phyloP scores from a whole-genome alignment of 2,329 filamentous ascomycete species.

The Aspergillus intermedius region DNA sequence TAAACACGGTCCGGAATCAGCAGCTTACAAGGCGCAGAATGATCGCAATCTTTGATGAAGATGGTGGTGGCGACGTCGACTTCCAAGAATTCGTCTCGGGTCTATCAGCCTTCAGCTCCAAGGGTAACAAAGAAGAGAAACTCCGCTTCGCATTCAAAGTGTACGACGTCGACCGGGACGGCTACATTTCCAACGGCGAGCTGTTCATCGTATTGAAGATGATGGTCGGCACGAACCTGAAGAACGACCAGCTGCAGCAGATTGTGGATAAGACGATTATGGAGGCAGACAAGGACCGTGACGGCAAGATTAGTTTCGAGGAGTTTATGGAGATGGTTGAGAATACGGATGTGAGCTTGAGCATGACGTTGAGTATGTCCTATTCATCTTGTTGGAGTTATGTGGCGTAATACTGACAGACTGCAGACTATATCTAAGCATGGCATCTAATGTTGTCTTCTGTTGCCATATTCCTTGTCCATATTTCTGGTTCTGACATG shows the following conservation, averaged over 20 bases:
- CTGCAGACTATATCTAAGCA: too few relatives aligned
- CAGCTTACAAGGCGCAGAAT: conserved; percentile 54
- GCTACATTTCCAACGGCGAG: conserved; percentile 97
- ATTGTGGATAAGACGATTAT: conserved; percentile 99
- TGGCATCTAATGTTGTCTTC: too few relatives aligned
- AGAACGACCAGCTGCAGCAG: conserved; percentile 96
- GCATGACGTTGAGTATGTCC: conserved; percentile 58
- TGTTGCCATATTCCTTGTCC: background rate
- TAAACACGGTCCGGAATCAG: background rate
- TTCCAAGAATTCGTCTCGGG: conserved; percentile 98
- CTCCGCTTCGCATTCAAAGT: conserved; percentile 97
- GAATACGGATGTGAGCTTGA: conserved; percentile 70
- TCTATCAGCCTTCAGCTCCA: conserved; percentile 89
- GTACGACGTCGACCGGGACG: conserved; percentile 98
- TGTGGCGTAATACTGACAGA: too few relatives aligned
- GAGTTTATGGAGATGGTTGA: conserved; percentile 99
- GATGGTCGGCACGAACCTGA: conserved; percentile 99
- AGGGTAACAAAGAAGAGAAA: conserved; percentile 99
- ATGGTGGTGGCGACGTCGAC: conserved; percentile 94
- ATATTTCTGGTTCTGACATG: too few relatives aligned
- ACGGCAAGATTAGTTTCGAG: conserved; percentile 98
- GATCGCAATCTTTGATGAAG: conserved; percentile 99
- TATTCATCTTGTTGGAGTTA: too few relatives aligned
- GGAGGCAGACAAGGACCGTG: conserved; percentile 93
- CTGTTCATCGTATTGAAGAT: conserved; percentile 99